Conservation (phyloP, 2,329 filamentous ascomycete species). For the Cladophialophora chaetospira region DNA sequence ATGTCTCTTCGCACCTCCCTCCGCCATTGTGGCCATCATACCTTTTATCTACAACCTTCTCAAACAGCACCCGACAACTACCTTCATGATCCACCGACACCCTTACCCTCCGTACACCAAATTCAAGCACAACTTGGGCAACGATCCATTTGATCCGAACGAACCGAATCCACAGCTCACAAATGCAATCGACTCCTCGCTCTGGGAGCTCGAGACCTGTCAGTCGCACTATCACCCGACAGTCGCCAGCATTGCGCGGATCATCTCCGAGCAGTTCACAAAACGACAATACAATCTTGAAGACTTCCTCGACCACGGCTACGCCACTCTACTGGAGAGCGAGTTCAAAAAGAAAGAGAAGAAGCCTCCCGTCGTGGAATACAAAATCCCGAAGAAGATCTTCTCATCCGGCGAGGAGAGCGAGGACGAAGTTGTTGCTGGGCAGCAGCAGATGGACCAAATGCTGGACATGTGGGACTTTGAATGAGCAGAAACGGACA, state of each 20-base stretch:
- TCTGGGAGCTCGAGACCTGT: conserved; percentile 93
- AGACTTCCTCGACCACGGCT: conserved; percentile 95
- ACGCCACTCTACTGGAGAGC: conserved; percentile 72
- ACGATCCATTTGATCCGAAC: conserved; percentile 75
- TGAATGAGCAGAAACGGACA: background rate
- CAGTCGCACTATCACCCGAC: conserved; percentile 97
- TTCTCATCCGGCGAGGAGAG: conserved; percentile 48
- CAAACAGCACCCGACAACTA: conserved; percentile 83
- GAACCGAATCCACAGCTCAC: conserved; percentile 85
- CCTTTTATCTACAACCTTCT: conserved; percentile 96
- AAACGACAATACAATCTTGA: conserved; percentile 95
- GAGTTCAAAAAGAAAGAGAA: conserved; percentile 72
- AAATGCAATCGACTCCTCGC: conserved; percentile 81
- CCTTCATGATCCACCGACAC: conserved; percentile 92
- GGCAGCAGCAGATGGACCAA: conserved; percentile 3
- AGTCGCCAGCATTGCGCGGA: conserved; percentile 88
- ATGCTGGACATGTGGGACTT: conserved; percentile 26
- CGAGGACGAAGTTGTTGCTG: conserved; percentile 8
- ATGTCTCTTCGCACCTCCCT: conserved; percentile 82
- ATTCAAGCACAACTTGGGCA: conserved; percentile 61
- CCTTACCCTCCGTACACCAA: conserved; percentile 61
- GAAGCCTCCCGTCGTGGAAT: conserved; percentile 90
- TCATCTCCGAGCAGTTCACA: conserved; percentile 94
- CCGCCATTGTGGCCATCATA: conserved; percentile 82
- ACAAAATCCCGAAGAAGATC: conserved; percentile 86